These are phyloP conservation scores for Rhynchospora tenuis DNA, from an alignment of 176 grass and related monocot species.

Conservation along the genomic window DNA sequence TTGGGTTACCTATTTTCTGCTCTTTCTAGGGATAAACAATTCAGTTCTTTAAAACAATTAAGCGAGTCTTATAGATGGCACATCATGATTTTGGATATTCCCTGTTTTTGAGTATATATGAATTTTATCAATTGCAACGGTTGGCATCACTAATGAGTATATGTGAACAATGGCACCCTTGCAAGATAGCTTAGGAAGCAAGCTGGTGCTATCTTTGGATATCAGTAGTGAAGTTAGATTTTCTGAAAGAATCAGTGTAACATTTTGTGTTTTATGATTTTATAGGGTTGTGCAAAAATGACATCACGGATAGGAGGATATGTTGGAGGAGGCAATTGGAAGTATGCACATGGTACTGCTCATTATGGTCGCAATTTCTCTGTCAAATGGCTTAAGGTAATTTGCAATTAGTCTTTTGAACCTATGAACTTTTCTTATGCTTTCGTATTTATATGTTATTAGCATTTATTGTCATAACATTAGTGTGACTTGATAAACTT, in stretches of 20 bases:
- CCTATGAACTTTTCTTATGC: background rate
- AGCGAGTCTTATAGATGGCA: background rate
- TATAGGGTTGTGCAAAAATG: constrained; percentile 97
- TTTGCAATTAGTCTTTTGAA: constrained; percentile 13
- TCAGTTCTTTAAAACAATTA: background rate
- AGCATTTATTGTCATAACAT: background rate
- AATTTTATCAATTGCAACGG: background rate
- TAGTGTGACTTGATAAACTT: background rate
- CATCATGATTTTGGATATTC: background rate
- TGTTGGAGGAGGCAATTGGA: constrained; percentile 97
- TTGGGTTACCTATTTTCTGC: background rate
- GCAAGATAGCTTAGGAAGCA: background rate
- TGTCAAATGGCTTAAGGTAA: constrained; percentile 96
- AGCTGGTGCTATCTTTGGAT: background rate
- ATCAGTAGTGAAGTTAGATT: background rate
- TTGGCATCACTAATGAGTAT: background rate
- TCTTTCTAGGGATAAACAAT: background rate
- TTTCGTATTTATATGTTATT: background rate
- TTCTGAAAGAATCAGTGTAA: background rate
- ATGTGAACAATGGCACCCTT: background rate
- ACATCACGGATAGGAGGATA: constrained; percentile 93
- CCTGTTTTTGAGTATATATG: background rate
- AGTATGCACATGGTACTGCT: constrained; percentile 95
- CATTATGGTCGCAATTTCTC: constrained; percentile 98
- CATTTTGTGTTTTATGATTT: constrained; percentile 14